Percentiles rank a stretch among this genome's conserved stretches.
These are phyloP conservation scores for Croton setiger DNA, from an alignment of 441 rosid species.

Conservation along the genomic window DNA sequence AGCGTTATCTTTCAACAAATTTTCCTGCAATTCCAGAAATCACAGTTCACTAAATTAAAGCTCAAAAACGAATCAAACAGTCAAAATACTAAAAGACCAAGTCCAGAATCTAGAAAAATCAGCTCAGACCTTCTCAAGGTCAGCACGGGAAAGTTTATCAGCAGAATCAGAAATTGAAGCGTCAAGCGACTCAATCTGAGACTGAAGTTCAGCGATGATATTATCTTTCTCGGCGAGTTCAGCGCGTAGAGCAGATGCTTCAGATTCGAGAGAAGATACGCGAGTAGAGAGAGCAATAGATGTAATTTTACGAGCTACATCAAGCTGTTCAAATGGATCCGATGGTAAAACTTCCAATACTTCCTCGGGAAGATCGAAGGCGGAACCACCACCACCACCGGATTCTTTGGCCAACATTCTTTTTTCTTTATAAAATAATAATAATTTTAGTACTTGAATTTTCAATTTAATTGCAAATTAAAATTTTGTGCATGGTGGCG, in stretches of 20 bases:
- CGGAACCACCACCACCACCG: constrained; percentile 29
- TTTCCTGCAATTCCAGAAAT: constrained; percentile 45
- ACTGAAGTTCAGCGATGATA: constrained; percentile 54
- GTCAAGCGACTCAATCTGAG: constrained; percentile 60
- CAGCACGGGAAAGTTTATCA: constrained; percentile 58
- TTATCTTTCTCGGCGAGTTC: constrained; percentile 57
- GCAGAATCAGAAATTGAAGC: constrained; percentile 54
- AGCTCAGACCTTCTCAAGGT: constrained; percentile 55
- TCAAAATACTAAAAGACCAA: not conserved
- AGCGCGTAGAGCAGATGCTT: constrained; percentile 51
- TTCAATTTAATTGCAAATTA: not conserved
- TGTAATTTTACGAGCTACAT: constrained; percentile 94
- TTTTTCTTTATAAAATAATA: not conserved
- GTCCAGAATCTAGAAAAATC: not conserved
- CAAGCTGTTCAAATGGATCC: constrained; percentile 89
- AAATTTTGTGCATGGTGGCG: not conserved
- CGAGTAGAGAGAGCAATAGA: constrained; percentile 88
- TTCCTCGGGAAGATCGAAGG: constrained; percentile 77
- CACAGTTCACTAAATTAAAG: not conserved
- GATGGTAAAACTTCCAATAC: constrained; percentile 60
- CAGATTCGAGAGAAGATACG: constrained; percentile 75
- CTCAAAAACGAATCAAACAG: not conserved
- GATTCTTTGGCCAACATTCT: constrained; percentile 39
- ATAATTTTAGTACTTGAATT: not conserved
- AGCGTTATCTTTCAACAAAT: constrained; percentile 52